Percentiles rank a stretch among this genome's conserved stretches.
These are phyloP conservation scores for Lichtheimia ramosa DNA, from an alignment of 371 early-diverging fungal species.

Conservation along the genomic window DNA sequence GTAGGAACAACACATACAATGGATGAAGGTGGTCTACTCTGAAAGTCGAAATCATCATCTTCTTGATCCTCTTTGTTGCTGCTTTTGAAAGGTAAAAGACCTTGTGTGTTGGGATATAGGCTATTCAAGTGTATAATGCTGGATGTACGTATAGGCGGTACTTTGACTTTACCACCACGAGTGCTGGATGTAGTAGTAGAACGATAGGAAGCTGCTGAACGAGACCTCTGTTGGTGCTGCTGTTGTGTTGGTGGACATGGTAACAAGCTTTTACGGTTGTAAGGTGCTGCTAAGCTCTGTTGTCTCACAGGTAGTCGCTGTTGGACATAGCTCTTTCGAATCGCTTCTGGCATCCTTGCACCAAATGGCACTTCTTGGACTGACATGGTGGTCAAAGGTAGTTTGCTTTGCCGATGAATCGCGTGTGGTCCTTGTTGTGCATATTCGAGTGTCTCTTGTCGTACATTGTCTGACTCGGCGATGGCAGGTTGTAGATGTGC, in stretches of 20 bases:
- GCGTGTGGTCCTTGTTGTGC: conserved; percentile 18
- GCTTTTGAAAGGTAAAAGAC: conserved; percentile 1
- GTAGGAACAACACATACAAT: conserved; percentile 24
- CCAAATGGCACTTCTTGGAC: not conserved
- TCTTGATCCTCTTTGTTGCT: conserved; percentile 15
- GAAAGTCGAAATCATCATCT: conserved; percentile 43
- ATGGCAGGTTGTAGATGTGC: conserved; percentile 6
- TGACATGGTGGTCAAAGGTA: not conserved
- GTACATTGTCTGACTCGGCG: not conserved
- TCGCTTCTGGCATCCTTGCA: conserved; percentile 34
- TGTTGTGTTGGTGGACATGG: not conserved
- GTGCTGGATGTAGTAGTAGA: not conserved
- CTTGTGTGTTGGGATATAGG: not conserved
- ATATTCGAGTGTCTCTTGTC: conserved; percentile 9
- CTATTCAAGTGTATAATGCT: conserved; percentile 3
- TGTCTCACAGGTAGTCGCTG: conserved; percentile 46
- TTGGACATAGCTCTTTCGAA: conserved; percentile 38
- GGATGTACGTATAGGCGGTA: conserved; percentile 6
- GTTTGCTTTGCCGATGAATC: conserved; percentile 6
- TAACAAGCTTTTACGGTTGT: not conserved
- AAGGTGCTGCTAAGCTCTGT: conserved; percentile 40
- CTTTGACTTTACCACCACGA: not conserved
- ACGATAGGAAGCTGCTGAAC: not conserved
- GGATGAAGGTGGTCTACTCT: conserved; percentile 40
- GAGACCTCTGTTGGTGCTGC: not conserved